A percentile compares a stretch with the other conserved stretches of the same genome.
These are phyloP conservation scores for Carex parvula DNA, from an alignment of 176 grass and related monocot species.

Conservation along the genomic window DNA sequence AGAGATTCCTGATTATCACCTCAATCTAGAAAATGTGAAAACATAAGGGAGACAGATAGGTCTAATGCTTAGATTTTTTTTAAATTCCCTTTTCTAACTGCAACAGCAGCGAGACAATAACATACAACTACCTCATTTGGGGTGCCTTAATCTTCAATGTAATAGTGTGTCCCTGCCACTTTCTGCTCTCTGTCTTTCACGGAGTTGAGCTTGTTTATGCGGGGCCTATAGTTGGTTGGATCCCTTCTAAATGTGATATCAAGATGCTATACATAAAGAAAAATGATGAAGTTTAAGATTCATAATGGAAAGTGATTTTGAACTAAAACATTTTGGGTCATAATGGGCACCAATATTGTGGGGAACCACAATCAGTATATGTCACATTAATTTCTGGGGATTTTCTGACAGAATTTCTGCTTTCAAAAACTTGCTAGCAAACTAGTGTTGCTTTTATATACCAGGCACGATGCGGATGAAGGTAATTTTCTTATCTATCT, in stretches of 20 bases:
- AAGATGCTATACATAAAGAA: constrained; percentile 48
- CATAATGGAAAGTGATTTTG: background rate
- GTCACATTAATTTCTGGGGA: background rate
- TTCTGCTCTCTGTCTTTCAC: constrained; percentile 91
- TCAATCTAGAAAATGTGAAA: background rate
- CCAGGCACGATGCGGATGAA: background rate
- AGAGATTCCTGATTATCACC: background rate
- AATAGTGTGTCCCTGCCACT: constrained; percentile 68
- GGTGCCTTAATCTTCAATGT: constrained; percentile 66
- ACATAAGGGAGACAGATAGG: background rate
- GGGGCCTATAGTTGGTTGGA: constrained; percentile 78
- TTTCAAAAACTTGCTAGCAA: background rate
- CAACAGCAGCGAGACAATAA: background rate
- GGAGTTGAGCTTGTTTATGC: constrained; percentile 89
- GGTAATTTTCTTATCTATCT: background rate
- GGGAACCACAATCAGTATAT: background rate
- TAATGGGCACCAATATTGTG: background rate
- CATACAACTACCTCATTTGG: background rate
- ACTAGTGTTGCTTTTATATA: background rate
- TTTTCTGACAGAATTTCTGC: background rate
- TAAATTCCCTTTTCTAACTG: background rate
- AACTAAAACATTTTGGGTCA: background rate
- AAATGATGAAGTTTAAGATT: background rate
- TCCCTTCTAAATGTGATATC: constrained; percentile 93
- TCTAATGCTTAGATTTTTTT: background rate